phyloP scores from a whole-genome alignment of 2,329 filamentous ascomycete genomes.

The Colletotrichum euphorbiae region DNA sequence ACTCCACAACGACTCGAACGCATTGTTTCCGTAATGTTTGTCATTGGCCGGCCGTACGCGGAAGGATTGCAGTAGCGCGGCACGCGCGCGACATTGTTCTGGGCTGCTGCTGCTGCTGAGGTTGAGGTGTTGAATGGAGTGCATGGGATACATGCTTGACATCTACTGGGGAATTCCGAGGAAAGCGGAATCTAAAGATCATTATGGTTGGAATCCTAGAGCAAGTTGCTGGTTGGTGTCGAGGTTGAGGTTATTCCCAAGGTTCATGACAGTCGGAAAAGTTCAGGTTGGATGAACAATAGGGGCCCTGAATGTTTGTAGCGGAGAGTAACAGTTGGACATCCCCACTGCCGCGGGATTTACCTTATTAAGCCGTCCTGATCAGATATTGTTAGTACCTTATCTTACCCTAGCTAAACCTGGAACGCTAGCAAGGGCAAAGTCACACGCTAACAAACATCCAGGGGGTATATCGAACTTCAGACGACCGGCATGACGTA shows the following conservation, averaged over 20 bases:
- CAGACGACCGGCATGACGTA: constrained; percentile 25
- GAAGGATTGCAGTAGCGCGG: constrained; percentile 23
- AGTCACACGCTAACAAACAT: no score
- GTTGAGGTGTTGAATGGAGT: not conserved
- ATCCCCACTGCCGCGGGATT: no score
- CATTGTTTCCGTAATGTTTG: not conserved
- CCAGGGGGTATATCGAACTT: no score
- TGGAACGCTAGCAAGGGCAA: no score
- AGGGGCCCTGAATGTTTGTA: no score
- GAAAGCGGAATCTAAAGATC: no score
- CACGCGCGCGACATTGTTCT: not conserved
- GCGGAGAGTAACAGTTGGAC: no score
- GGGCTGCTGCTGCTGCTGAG: constrained; percentile 1
- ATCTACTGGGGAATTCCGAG: no score
- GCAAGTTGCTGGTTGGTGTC: not conserved
- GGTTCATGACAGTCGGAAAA: not conserved
- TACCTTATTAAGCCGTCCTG: no score
- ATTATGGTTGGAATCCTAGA: not conserved
- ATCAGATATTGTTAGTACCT: no score
- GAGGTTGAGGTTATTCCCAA: constrained; percentile 17
- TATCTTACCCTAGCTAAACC: no score
- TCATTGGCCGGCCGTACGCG: constrained; percentile 18
- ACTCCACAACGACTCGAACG: constrained; percentile 25
- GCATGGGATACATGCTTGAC: not conserved
- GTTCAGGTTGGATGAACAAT: not conserved